Conservation (phyloP, 225 moss, liverwort and hornwort genomes). For the Lunularia cruciata region DNA sequence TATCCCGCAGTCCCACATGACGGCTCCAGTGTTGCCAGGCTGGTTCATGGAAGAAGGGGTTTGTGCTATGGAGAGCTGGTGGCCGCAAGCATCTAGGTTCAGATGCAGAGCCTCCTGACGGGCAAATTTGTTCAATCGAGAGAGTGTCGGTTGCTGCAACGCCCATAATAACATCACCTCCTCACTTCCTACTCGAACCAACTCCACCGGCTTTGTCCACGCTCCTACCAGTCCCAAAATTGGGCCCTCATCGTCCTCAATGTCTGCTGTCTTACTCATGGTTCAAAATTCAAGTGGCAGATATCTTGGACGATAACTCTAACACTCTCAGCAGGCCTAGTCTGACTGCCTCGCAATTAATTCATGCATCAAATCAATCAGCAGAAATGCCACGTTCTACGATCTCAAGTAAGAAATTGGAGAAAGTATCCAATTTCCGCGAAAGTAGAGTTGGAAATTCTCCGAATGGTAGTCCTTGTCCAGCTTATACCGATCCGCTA, state of each 20-base stretch:
- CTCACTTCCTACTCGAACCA: constrained; percentile 75
- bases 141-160: constrained; percentile 73
- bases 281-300: background rate
- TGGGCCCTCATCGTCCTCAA: constrained; percentile 43
- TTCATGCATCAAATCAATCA: too few species aligned
- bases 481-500: too few species aligned
- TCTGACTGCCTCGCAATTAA: too few species aligned
- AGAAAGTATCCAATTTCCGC: too few species aligned
- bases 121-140: constrained; percentile 63
- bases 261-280: constrained; percentile 12
- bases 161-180: constrained; percentile 91
- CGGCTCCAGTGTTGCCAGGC: constrained; percentile 89
- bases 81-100: constrained; percentile 78
- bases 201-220: constrained; percentile 54
- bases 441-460: too few species aligned
- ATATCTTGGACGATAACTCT: too few species aligned
- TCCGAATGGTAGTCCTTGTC: too few species aligned
- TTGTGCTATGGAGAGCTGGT: constrained; percentile 72
- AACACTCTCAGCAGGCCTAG: too few species aligned
- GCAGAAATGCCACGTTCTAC: too few species aligned
- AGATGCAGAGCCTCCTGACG: constrained; percentile 58
- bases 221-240: constrained; percentile 53
- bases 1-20: constrained; percentile 98
- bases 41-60: constrained; percentile 62
- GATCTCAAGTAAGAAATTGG: too few species aligned